Base-by-base conservation (phyloP, 1,284 basidiomycete species). In the Sanghuangporus weigelae region DNA sequence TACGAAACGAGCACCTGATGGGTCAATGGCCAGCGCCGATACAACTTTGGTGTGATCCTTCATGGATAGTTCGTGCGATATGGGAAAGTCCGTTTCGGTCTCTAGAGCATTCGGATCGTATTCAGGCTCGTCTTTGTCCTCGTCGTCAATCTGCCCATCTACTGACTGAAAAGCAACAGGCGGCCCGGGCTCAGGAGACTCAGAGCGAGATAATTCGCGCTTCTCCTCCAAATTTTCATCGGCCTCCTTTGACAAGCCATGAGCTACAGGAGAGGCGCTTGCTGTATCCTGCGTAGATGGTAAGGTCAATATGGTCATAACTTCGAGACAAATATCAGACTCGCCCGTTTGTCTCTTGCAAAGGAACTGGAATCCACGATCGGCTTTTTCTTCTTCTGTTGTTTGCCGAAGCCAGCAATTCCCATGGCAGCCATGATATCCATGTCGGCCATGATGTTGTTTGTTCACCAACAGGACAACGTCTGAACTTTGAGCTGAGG, bases 21-120 rank as follows among this genome's bases (percentile, higher is more conserved):
- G 89, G 73, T 99, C 97, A 46, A 99, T 79, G 0, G 93, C 84
- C 31, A 99, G 79, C 1, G 96, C 95, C 4, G 95, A 94, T 23
- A 98, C 86, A 55, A 96, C 93, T 79, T 98, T 99, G 16, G 85
- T 90, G 73, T 99, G 96, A 74, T 97, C 95, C 73, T 96, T 95
- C 71, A 99, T 81, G 12, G 84, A 76, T 63, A 96, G 84, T 78
- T 97, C 94, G 72, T 98, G 95, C 3, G 92, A 90, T 49, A 87
- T 85, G 21, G 94, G 93, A 71, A 95, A 90, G 69, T 83, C 76
- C 64, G 83, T 77, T 67, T 76, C 77, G 16, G 80, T 78, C 54
- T 84, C 81, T 36, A 77, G 74, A 7, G 78, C 79, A 14, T 77
- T 78, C 26, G 82, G 81, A 66, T 90, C 86, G 65, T 82, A 89